Conservation (phyloP, 257 asterid species). For the Petunia axillaris region DNA sequence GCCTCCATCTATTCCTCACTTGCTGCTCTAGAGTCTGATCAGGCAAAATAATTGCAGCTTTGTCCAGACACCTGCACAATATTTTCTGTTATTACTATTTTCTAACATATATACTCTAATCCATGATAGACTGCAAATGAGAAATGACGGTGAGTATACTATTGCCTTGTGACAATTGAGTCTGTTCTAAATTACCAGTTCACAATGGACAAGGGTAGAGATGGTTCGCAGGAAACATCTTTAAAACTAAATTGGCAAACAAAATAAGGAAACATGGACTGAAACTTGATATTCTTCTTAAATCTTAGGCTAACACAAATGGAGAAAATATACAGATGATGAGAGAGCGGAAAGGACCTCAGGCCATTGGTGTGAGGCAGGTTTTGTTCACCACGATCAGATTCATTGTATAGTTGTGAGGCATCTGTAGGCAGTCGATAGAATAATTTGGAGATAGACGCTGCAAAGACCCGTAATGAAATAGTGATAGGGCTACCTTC, state of each 20-base stretch:
- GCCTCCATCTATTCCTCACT: conserved; percentile 1
- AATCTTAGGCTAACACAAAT: not conserved
- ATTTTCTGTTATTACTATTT: not conserved
- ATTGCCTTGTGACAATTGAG: no score
- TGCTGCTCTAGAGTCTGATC: not conserved
- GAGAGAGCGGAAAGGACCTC: conserved; percentile 20
- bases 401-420: conserved; percentile 19
- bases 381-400: not conserved
- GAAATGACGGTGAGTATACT: not conserved
- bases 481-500: conserved; percentile 47
- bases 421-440: conserved; percentile 31
- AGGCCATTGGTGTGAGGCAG: conserved; percentile 24
- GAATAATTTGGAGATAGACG: conserved; percentile 39
- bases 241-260: conserved; percentile 36
- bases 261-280: conserved; percentile 34
- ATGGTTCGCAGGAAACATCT: no score
- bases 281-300: not conserved
- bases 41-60: conserved; percentile 21
- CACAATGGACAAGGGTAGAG: no score
- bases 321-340: not conserved
- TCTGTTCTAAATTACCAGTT: no score
- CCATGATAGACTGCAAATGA: not conserved
- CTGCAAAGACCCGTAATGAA: conserved; percentile 52
- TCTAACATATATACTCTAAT: not conserved
- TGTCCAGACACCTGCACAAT: conserved; percentile 39